Percentiles rank a stretch among this genome's conserved stretches.
phyloP scores from a whole-genome alignment of 2,329 filamentous ascomycete species.

The Didymella sp. region DNA sequence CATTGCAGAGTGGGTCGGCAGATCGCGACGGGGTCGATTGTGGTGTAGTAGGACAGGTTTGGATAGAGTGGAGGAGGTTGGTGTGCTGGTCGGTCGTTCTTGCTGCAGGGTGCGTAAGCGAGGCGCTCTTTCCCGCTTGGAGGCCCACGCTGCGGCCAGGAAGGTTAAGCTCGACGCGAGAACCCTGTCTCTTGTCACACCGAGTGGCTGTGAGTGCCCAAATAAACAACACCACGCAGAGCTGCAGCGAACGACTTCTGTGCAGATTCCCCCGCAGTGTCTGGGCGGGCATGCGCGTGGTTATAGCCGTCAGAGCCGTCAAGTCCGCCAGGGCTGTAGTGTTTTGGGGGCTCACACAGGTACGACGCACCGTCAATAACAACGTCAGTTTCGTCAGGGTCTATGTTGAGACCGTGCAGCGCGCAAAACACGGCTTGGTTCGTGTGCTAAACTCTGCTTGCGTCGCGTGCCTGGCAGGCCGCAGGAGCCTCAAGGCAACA shows the following conservation, averaged over 20 bases:
- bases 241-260: constrained; percentile 10
- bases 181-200: constrained; percentile 17
- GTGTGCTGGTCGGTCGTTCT: constrained; percentile 23
- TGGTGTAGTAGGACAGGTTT: constrained; percentile 22
- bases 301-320: constrained; percentile 10
- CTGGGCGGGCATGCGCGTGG: constrained; percentile 10
- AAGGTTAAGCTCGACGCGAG: constrained; percentile 6
- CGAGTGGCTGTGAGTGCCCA: constrained; percentile 9
- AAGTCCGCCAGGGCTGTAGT: neutral
- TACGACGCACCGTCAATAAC: constrained; percentile 4
- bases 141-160: constrained; percentile 17
- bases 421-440: constrained; percentile 12
- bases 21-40: constrained; percentile 22
- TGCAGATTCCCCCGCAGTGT: constrained; percentile 12
- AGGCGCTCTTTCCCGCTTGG: constrained; percentile 11
- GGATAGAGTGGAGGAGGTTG: constrained; percentile 21
- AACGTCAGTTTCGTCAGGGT: constrained; percentile 11
- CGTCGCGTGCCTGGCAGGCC: constrained; percentile 12
- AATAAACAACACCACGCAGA: constrained; percentile 12
- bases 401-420: constrained; percentile 3
- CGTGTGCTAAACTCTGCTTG: constrained; percentile 16
- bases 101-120: constrained; percentile 23
- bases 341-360: neutral
- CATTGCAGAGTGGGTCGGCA: constrained; percentile 37
- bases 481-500: constrained; percentile 19